These are phyloP conservation scores for Sicyos baderoa DNA, from an alignment of 306 rosid species.

Conservation along the genomic window DNA sequence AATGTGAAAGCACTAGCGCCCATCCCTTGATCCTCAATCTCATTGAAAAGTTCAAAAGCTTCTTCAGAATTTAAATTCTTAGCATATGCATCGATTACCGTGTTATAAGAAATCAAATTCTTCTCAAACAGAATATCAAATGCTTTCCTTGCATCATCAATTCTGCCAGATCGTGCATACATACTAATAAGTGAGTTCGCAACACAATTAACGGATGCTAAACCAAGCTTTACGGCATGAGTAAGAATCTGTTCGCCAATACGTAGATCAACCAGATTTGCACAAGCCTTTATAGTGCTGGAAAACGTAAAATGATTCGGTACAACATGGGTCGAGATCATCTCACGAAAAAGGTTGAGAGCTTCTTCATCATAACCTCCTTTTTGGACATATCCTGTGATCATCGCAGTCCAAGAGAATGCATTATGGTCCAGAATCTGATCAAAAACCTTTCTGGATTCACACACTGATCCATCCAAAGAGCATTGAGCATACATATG, in stretches of 20 bases:
- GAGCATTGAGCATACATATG: conserved; percentile 52
- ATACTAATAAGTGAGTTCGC: conserved; percentile 47
- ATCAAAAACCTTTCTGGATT: conserved; percentile 38
- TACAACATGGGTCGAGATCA: conserved; percentile 31
- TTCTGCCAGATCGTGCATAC: conserved; percentile 52
- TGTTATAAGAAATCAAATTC: conserved; percentile 34
- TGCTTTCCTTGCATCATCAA: conserved; percentile 42
- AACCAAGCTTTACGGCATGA: conserved; percentile 38
- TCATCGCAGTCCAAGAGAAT: conserved; percentile 59
- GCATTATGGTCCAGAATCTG: conserved; percentile 37
- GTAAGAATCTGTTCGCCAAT: conserved; percentile 37
- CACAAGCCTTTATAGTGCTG: conserved; percentile 46
- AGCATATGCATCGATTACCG: conserved; percentile 29
- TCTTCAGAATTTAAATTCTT: conserved; percentile 27
- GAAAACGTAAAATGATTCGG: conserved; percentile 56
- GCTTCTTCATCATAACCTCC: conserved; percentile 38
- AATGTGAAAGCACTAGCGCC: conserved; percentile 42
- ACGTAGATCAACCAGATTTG: conserved; percentile 32
- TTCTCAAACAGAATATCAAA: conserved; percentile 45
- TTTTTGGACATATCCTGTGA: conserved; percentile 35
- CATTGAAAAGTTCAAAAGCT: conserved; percentile 28
- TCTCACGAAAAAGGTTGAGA: conserved; percentile 29
- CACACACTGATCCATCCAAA: conserved; percentile 26
- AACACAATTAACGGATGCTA: conserved; percentile 40
- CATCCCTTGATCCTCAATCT: conserved; percentile 28